Conservation (phyloP, 106 monocot species). For the Ottelia alismoides region DNA sequence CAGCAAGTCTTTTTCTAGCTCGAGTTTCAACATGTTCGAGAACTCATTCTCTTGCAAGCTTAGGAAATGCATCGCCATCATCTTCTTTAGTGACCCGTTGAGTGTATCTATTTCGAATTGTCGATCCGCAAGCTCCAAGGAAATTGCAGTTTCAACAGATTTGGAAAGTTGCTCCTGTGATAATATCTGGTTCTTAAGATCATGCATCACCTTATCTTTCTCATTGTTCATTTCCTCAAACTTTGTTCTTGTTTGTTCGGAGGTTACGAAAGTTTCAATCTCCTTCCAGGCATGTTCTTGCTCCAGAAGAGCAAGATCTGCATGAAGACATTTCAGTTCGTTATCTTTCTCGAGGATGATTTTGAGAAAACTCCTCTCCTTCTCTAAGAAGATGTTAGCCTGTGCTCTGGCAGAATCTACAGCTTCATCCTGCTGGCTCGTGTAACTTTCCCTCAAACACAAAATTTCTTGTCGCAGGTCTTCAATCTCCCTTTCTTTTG, state of each 20-base stretch:
- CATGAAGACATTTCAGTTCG: slow-evolving; percentile 15
- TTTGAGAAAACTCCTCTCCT: slow-evolving; percentile 25
- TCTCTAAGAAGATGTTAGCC: slow-evolving; percentile 11
- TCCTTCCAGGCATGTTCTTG: slow-evolving; percentile 7
- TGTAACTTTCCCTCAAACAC: slow-evolving; percentile 22
- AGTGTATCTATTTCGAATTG: slow-evolving; percentile 18
- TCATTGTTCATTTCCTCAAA: slow-evolving; percentile 21
- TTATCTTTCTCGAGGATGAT: slow-evolving; percentile 22
- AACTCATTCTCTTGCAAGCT: slow-evolving; percentile 35
- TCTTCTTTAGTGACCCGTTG: slow-evolving; percentile 20
- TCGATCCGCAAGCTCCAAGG: slow-evolving; percentile 18
- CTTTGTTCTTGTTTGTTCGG: slow-evolving; percentile 28
- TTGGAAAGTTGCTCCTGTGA: slow-evolving; percentile 16
- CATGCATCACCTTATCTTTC: slow-evolving; percentile 20
- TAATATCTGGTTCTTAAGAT: slow-evolving; percentile 18
- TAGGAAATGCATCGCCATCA: slow-evolving; percentile 19
- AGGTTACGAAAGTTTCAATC: not conserved
- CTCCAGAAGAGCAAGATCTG: slow-evolving; percentile 25
- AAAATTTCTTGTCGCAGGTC: slow-evolving; percentile 20
- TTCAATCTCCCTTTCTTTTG: slow-evolving; percentile 27
- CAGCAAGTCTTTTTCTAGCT: slow-evolving; percentile 30
- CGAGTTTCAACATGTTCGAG: slow-evolving; percentile 13
- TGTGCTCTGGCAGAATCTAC: slow-evolving; percentile 11
- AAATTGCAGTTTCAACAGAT: slow-evolving; percentile 25
- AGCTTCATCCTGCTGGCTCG: slow-evolving; percentile 8